Base-by-base conservation (phyloP, 768 basidiomycete genomes). In the Candolleomyces aberdarensis region DNA sequence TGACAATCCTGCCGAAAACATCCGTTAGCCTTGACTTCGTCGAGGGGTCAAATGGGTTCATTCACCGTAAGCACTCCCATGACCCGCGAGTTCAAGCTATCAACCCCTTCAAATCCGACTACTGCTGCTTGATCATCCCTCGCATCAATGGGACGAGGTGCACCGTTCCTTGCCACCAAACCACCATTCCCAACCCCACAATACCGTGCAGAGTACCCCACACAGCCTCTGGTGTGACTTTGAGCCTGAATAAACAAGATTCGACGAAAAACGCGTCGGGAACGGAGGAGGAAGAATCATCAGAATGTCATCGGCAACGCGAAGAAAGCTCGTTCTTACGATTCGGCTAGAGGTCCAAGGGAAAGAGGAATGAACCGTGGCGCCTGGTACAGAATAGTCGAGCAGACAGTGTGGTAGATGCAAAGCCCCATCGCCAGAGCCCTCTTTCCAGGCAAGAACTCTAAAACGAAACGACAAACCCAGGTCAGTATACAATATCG, bases 361-460 rank as follows among this genome's bases (percentile, higher is more conserved):
- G 85, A 78, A 57, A 84, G 78, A 13, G 92, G 92, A 58, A 94
- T 89, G 71, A 94, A 91, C 32, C 92, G 83, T 0, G 91, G 91
- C 1, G 89, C 79, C 61, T 89, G 85, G 70, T 83, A 88, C 53
- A 94, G 82, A 53, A 92, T 74, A 2, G 91, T 92, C 0, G 91
- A 91, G 54, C 80, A 80, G 36, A 87, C 72, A 60, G 79, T 85
- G 71, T 94, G 92, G 71, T 94, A 94, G 14, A 92, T 66, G 63
- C 87, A 86, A 2, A 94, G 81, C 10, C 79, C 85, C 31, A 94
- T 86, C 2, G 89, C 92, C 9, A 94, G 72, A 0, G 90, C 92
- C 15, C 92, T 85, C 76, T 94, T 94, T 11, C 91, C 91, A 0
- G 92, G 92, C 3, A 94, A 75, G 72, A 90, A 92, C 65, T 94